A percentile compares a stretch with the other conserved stretches of the same genome.
Evolutionary conservation across 176 grass and related monocot species (phyloP).

Genomic region (Musa acuminata): DNA sequence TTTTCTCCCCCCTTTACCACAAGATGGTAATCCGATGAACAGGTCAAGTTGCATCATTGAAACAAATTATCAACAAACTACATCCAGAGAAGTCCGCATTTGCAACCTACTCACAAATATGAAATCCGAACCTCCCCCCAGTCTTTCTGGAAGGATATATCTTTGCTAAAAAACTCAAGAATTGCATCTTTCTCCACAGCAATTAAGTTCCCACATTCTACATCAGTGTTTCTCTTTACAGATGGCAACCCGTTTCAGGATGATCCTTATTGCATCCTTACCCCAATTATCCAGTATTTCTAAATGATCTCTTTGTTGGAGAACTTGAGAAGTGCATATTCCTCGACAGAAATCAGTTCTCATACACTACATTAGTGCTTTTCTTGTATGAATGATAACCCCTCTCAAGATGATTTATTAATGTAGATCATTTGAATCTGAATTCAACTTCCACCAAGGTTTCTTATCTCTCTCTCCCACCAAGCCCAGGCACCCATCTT

Average conservation of each 20-base stretch:
- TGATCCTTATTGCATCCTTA: too few species aligned
- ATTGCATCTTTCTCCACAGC: neutral
- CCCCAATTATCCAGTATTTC: neutral
- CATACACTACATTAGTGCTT: neutral
- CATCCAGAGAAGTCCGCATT: neutral
- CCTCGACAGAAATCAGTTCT: neutral
- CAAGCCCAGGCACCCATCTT: constrained; percentile 9
- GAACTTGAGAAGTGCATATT: neutral
- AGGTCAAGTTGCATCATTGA: neutral
- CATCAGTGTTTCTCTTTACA: too few species aligned
- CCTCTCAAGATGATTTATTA: neutral
- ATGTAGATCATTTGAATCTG: constrained; percentile 4
- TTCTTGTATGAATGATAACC: neutral
- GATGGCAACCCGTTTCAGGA: too few species aligned
- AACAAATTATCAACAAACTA: neutral
- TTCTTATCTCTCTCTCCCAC: constrained; percentile 11
- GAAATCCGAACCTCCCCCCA: too few species aligned
- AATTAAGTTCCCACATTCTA: too few species aligned
- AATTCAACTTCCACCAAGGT: constrained; percentile 58
- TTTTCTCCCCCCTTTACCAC: neutral
- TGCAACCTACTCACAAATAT: neutral
- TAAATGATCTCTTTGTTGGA: neutral
- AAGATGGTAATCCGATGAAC: neutral
- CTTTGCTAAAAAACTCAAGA: neutral
- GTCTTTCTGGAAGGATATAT: neutral